A percentile compares a stretch with the other conserved stretches of the same genome.
phyloP scores from a whole-genome alignment of 257 asterid species.

The Lycium barbarum region DNA sequence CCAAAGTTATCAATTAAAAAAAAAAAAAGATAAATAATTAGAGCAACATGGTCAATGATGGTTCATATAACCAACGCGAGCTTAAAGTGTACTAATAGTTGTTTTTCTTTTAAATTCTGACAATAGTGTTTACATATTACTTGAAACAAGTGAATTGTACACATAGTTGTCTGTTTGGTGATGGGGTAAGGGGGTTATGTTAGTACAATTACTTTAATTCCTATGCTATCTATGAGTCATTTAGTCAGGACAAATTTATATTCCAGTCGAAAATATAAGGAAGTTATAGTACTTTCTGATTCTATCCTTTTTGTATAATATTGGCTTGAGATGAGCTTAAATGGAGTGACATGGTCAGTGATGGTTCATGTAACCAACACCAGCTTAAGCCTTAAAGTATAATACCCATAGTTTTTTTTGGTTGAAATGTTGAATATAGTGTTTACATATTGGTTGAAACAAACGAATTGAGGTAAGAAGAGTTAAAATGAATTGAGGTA shows the following conservation, averaged over 20 bases:
- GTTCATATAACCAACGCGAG: neutral
- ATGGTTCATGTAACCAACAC: neutral
- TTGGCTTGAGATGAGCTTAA: neutral
- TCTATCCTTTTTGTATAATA: neutral
- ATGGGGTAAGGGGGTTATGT: too few relatives aligned
- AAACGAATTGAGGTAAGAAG: neutral
- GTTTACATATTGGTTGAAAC: neutral
- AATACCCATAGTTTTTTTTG: neutral
- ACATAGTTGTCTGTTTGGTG: too few relatives aligned
- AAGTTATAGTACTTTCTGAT: neutral
- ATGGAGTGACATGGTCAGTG: neutral
- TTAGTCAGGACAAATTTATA: neutral
- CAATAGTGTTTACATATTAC: neutral
- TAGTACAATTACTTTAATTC: neutral
- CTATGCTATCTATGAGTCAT: neutral
- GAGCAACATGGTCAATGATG: neutral
- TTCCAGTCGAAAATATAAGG: neutral
- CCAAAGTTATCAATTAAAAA: too few relatives aligned
- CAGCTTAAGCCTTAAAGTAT: too few relatives aligned
- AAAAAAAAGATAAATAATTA: too few relatives aligned
- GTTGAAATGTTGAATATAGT: neutral
- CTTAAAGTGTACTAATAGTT: neutral
- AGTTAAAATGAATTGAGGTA: too few relatives aligned
- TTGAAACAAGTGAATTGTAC: neutral
- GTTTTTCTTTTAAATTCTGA: neutral